Percentiles rank a stretch among this genome's conserved stretches.
phyloP scores from a whole-genome alignment of 805 yeast genomes.

The Candida chauliodis region DNA sequence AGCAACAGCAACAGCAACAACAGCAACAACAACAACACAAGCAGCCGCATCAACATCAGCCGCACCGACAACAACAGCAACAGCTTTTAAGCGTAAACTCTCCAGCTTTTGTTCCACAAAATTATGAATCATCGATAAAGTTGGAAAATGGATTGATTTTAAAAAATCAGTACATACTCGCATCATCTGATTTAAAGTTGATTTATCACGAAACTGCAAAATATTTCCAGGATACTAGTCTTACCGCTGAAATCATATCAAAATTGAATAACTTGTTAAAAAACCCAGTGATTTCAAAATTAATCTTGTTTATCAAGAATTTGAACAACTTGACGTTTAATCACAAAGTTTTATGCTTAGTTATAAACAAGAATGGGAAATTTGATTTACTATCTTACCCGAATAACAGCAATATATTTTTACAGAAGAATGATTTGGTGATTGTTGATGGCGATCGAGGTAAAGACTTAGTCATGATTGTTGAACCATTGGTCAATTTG shows the following conservation, averaged over 20 bases:
- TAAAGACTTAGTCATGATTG: slow-evolving; percentile 69
- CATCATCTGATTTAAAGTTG: slow-evolving; percentile 51
- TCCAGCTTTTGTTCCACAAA: slow-evolving; percentile 1
- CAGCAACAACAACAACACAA: slow-evolving; percentile 11
- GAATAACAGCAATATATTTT: slow-evolving; percentile 54
- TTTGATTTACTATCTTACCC: slow-evolving; percentile 69
- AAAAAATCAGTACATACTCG: slow-evolving; percentile 52
- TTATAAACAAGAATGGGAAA: slow-evolving; percentile 60
- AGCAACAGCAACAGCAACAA: slow-evolving; percentile 13
- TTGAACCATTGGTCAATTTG: slow-evolving; percentile 60
- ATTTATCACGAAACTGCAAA: slow-evolving; percentile 46
- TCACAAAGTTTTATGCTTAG: slow-evolving; percentile 44
- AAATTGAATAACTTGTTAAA: slow-evolving; percentile 25
- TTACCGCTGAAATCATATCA: slow-evolving; percentile 24
- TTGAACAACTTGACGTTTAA: slow-evolving; percentile 39
- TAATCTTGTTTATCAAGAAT: slow-evolving; percentile 37
- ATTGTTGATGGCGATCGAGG: slow-evolving; percentile 85
- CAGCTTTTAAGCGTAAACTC: slow-evolving; percentile 2
- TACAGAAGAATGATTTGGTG: slow-evolving; percentile 62
- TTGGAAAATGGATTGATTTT: slow-evolving; percentile 64
- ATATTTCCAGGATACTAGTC: slow-evolving; percentile 46
- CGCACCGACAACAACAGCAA: slow-evolving; percentile 7
- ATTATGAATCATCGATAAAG: slow-evolving; percentile 20
- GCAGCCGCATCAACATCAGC: slow-evolving; percentile 3
- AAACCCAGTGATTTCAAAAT: slow-evolving; percentile 24